phyloP scores from a whole-genome alignment of 2,329 filamentous ascomycete species.

The Aspergillus transmontanensis region DNA sequence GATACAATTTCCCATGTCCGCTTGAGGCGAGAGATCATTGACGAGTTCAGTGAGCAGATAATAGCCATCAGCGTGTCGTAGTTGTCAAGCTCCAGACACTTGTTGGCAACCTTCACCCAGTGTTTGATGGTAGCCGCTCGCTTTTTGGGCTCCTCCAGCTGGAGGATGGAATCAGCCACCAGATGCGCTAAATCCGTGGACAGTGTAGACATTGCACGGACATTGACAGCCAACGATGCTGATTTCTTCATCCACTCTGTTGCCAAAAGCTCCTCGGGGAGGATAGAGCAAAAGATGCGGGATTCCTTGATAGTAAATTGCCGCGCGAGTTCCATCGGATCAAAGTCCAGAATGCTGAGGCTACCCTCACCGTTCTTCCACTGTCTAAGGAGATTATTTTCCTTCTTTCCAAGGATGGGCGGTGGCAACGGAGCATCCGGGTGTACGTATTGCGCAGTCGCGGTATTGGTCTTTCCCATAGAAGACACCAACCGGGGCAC shows the following conservation, averaged over 20 bases:
- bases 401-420: conserved; percentile 72
- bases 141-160: conserved; percentile 88
- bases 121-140: conserved; percentile 90
- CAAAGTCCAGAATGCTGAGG: conserved; percentile 84
- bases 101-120: conserved; percentile 92
- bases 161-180: conserved; percentile 88
- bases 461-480: conserved; percentile 83
- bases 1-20: conserved; percentile 92
- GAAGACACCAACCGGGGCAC: conserved; percentile 83
- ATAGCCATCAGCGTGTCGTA: conserved; percentile 98
- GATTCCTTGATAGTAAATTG: conserved; percentile 94
- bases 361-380: conserved; percentile 72
- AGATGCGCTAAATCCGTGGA: conserved; percentile 92
- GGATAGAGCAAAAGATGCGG: conserved; percentile 84
- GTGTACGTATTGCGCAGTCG: conserved; percentile 69
- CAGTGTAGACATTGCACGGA: conserved; percentile 89
- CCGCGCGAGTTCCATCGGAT: conserved; percentile 84
- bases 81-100: conserved; percentile 87
- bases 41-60: conserved; percentile 89
- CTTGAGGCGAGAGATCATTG: conserved; percentile 82
- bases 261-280: conserved; percentile 86
- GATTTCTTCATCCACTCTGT: conserved; percentile 93
- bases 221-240: conserved; percentile 78
- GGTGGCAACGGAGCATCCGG: conserved; percentile 72
- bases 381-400: conserved; percentile 69